Base-by-base conservation (phyloP, 169 alveolate genomes). In the Plasmodium relictum region DNA sequence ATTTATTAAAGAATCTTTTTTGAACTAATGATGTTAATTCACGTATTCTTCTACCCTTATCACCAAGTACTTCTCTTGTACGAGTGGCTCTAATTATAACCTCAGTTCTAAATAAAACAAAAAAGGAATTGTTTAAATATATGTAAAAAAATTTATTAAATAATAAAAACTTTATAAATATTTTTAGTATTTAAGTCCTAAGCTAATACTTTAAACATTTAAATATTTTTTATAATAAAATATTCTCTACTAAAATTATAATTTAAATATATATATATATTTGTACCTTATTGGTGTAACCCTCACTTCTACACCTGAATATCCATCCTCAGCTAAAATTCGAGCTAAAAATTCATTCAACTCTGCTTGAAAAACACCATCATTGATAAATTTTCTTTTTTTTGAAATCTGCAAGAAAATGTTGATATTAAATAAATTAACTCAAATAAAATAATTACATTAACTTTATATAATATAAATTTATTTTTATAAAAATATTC, bases 281-380 rank as follows among this genome's bases (percentile, higher is more conserved):
- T 2, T 71, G 26, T 78, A 90, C 94, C 94, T 88, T 87, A 94
- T 97, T 44, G 98, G 98, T 83, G 99, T 98, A 69, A 95, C 97
- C 65, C 98, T 94, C 61, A 98, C 99, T 93, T 98, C 99, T 24
- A 98, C 99, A 59, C 99, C 99, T 24, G 99, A 98, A 93, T 98
- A 98, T 39, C 99, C 99, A 90, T 97, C 99, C 78, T 98, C 99
- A 12, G 99, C 99, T 65, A 99, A 97, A 37, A 98, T 96, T 72
- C 99, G 96, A 61, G 98, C 96, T 62, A 99, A 97, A 95, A 99
- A 98, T 90, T 98, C 99, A 93, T 98, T 98, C 74, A 99, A 97
- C 95, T 99, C 99, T 56, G 99, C 99, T 92, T 98, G 94, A 98
- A 98, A 98, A 74, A 99, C 99, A 61, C 99, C 99, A 90, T 99